Evolutionary conservation across 345 rosid genomes (phyloP).

Genomic region (Anacardium occidentale): DNA sequence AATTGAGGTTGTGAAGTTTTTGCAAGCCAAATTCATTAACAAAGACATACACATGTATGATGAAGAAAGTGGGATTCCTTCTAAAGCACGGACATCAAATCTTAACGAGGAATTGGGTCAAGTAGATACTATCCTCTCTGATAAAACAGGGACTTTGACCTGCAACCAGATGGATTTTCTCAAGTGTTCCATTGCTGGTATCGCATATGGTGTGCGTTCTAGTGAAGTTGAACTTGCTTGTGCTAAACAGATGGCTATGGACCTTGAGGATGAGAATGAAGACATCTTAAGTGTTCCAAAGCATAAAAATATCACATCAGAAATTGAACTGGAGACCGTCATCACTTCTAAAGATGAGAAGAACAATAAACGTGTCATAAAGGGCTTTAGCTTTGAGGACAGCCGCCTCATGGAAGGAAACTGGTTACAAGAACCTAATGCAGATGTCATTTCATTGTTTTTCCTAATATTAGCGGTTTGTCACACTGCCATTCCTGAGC

Average conservation of each 20-base stretch:
- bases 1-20: conserved; percentile 92
- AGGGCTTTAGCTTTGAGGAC: conserved; percentile 91
- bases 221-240: conserved; percentile 95
- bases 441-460: conserved; percentile 56
- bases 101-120: conserved; percentile 99
- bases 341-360: conserved; percentile 44
- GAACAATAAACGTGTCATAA: conserved; percentile 47
- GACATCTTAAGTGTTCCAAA: conserved; percentile 31
- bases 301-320: conserved; percentile 39
- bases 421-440: conserved; percentile 72
- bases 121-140: conserved; percentile 94
- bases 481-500: conserved; percentile 95
- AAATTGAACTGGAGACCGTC: conserved; percentile 76
- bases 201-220: conserved; percentile 61
- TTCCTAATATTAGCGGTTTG: conserved; percentile 82
- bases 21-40: conserved; percentile 91
- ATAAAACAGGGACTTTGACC: conserved; percentile 97
- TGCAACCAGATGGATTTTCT: conserved; percentile 99
- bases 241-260: conserved; percentile 80
- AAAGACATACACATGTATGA: conserved; percentile 87
- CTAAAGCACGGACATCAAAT: conserved; percentile 91
- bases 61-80: conserved; percentile 84
- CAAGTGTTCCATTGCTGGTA: conserved; percentile 92
- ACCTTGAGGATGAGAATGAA: conserved; percentile 53
- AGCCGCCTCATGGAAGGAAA: conserved; percentile 75